Evolutionary conservation across 179 eudicot genomes (phyloP).

Genomic region (Nepenthes alata): DNA sequence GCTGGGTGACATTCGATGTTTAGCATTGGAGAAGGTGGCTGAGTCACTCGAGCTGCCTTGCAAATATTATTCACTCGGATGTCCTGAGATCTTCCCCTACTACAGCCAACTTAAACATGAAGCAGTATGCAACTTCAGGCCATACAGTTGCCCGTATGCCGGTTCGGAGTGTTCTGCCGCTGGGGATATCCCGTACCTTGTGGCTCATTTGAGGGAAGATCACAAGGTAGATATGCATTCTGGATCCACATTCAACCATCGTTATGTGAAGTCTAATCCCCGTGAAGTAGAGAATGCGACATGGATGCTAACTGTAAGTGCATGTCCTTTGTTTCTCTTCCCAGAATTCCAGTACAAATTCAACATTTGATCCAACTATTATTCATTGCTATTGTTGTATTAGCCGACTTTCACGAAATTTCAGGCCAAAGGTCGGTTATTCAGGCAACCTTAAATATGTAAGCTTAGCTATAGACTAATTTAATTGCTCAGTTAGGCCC

Average conservation of each 20-base stretch:
- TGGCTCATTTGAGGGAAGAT: constrained; percentile 39
- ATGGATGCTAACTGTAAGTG: constrained; percentile 60
- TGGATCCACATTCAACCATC: constrained; percentile 55
- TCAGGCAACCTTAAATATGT: too few relatives aligned
- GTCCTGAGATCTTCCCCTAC: constrained; percentile 45
- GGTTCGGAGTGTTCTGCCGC: constrained; percentile 45
- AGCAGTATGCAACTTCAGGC: constrained; percentile 35
- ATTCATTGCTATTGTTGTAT: too few relatives aligned
- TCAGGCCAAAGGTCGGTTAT: too few relatives aligned
- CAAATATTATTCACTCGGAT: constrained; percentile 33
- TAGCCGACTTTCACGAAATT: too few relatives aligned
- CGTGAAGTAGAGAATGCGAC: constrained; percentile 65
- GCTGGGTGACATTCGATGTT: constrained; percentile 50
- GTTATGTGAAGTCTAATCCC: constrained; percentile 59
- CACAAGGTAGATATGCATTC: constrained; percentile 66
- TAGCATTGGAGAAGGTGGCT: constrained; percentile 47
- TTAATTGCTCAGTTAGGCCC: too few relatives aligned
- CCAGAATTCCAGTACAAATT: background rate
- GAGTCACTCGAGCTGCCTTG: constrained; percentile 51
- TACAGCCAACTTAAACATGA: constrained; percentile 51
- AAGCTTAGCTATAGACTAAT: too few relatives aligned
- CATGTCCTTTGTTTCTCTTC: background rate
- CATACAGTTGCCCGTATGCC: constrained; percentile 51
- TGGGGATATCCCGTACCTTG: constrained; percentile 42
- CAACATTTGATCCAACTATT: too few relatives aligned